Percentiles rank a stretch among this genome's conserved stretches.
Conservation (phyloP, 148 eudicot species). For the Agrostemma githago region DNA sequence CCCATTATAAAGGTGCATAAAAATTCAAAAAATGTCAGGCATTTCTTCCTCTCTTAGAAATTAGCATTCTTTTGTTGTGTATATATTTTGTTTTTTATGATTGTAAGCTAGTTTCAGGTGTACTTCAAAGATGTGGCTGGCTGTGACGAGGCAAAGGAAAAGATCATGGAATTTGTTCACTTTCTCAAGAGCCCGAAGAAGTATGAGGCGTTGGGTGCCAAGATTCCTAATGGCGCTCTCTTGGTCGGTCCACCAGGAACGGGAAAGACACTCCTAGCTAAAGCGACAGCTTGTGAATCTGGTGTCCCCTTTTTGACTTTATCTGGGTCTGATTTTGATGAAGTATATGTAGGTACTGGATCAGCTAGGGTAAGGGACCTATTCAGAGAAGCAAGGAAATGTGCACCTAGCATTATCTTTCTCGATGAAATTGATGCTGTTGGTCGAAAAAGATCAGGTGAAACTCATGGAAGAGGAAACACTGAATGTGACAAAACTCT, state of each 20-base stretch:
- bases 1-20: conserved; percentile 62
- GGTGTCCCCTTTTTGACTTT: conserved; percentile 84
- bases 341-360: conserved; percentile 94
- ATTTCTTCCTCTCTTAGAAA: background rate
- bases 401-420: conserved; percentile 86
- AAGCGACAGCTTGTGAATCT: conserved; percentile 92
- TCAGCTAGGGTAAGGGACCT: conserved; percentile 84
- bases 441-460: conserved; percentile 87
- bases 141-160: conserved; percentile 77
- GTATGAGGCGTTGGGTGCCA: conserved; percentile 85
- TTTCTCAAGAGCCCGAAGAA: conserved; percentile 88
- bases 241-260: conserved; percentile 98
- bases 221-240: conserved; percentile 90
- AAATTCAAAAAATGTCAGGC: conserved; percentile 58
- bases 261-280: conserved; percentile 88
- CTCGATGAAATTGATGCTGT: conserved; percentile 96
- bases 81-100: background rate
- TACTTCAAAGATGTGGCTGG: conserved; percentile 75
- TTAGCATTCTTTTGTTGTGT: background rate
- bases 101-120: conserved; percentile 30
- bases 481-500: conserved; percentile 86
- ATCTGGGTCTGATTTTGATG: conserved; percentile 88
- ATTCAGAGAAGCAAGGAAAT: conserved; percentile 79
- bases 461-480: conserved; percentile 52
- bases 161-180: conserved; percentile 88